Conservation (phyloP, 495 filamentous ascomycete genomes). For the Hypoxylon fragiforme region DNA sequence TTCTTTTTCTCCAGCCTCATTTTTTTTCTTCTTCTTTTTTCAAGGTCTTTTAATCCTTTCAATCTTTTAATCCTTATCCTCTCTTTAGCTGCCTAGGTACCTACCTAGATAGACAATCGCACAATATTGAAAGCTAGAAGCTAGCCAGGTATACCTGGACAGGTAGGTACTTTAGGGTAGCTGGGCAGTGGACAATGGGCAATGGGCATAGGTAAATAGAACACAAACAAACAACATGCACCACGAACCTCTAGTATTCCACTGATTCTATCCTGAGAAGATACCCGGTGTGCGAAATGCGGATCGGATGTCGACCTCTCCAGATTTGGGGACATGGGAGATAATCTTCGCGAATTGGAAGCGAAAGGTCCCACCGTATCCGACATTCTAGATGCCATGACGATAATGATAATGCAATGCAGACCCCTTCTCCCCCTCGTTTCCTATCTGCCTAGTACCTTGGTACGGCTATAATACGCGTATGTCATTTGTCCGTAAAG, state of each 20-base stretch:
- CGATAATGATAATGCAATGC: too few relatives aligned
- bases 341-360: slow-evolving; percentile 18
- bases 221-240: slow-evolving; percentile 1
- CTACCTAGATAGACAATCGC: too few relatives aligned
- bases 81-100: too few relatives aligned
- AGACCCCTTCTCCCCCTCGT: too few relatives aligned
- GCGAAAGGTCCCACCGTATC: slow-evolving; percentile 24
- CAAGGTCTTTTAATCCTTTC: too few relatives aligned
- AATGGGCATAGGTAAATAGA: too few relatives aligned
- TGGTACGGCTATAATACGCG: too few relatives aligned
- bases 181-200: too few relatives aligned
- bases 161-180: too few relatives aligned
- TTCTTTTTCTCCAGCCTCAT: slow-evolving; percentile 3
- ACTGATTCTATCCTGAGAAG: slow-evolving; percentile 46
- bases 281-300: slow-evolving; percentile 25
- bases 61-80: too few relatives aligned
- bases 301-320: neutral
- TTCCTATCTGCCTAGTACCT: too few relatives aligned
- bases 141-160: neutral
- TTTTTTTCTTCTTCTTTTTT: neutral
- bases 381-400: slow-evolving; percentile 21
- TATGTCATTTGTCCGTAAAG: too few relatives aligned
- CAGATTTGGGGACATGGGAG: slow-evolving; percentile 18
- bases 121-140: neutral
- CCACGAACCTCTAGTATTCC: slow-evolving; percentile 51